Conservation (phyloP, 208 protist species). For the Angomonas ambiguus region DNA sequence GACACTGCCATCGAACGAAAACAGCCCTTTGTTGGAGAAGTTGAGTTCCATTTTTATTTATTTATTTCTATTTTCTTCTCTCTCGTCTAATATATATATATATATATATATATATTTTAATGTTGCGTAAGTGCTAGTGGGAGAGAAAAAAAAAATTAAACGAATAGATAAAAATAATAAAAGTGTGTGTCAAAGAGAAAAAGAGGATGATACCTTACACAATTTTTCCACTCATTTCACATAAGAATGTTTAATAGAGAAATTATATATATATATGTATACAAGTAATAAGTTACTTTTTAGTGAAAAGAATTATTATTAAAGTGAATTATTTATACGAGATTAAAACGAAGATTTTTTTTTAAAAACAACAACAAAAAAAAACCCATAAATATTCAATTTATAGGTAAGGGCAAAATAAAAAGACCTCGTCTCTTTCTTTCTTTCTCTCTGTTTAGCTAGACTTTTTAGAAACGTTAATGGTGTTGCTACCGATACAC, state of each 20-base stretch:
- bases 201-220: too few species aligned
- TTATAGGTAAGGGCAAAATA: too few species aligned
- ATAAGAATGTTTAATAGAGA: too few species aligned
- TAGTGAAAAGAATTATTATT: constrained; percentile 6
- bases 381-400: too few species aligned
- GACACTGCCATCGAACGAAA: constrained; percentile 57
- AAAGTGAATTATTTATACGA: not conserved
- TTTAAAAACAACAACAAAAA: too few species aligned
- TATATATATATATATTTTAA: not conserved
- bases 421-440: too few species aligned
- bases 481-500: constrained; percentile 78
- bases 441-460: constrained; percentile 18
- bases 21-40: constrained; percentile 62
- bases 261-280: constrained; percentile 9
- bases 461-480: constrained; percentile 87
- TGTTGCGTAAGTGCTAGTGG: not conserved
- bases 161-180: not conserved
- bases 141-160: not conserved
- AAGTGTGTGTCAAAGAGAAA: too few species aligned
- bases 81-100: not conserved
- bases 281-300: constrained; percentile 7
- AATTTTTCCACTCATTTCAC: too few species aligned
- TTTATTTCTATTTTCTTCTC: constrained; percentile 1
- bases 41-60: constrained; percentile 54
- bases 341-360: not conserved